Conservation (phyloP, 768 basidiomycete species). For the Cytidiella melzeri region DNA sequence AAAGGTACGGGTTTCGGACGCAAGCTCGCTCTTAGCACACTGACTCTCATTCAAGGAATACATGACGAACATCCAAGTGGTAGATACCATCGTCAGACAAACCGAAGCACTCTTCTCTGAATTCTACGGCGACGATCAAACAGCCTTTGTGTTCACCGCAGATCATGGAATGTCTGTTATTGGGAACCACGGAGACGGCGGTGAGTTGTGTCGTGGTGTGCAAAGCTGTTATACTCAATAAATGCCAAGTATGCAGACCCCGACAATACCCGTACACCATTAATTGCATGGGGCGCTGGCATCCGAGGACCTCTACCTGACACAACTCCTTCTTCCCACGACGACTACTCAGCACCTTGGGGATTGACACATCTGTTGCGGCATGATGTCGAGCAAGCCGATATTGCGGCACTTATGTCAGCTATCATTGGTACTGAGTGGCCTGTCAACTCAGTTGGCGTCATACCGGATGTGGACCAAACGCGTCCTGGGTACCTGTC, state of each 20-base stretch:
- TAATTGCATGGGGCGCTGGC: conserved; percentile 79
- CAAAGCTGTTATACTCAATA: too few relatives aligned
- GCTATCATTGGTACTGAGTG: conserved; percentile 64
- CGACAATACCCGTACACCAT: conserved; percentile 81
- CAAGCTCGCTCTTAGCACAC: neutral
- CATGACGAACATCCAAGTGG: conserved; percentile 76
- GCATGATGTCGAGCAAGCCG: conserved; percentile 79
- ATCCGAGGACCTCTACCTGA: conserved; percentile 64
- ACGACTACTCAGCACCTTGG: conserved; percentile 66
- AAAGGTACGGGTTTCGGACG: conserved; percentile 34
- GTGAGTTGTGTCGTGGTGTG: too few relatives aligned
- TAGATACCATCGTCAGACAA: conserved; percentile 65
- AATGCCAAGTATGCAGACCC: conserved; percentile 72
- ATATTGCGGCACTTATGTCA: conserved; percentile 75
- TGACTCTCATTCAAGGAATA: conserved; percentile 51
- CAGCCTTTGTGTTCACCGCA: conserved; percentile 75
- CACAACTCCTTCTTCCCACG: conserved; percentile 49
- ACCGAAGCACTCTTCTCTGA: conserved; percentile 55
- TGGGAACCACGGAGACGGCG: conserved; percentile 87
- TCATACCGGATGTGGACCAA: conserved; percentile 70
- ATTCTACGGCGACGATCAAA: conserved; percentile 66
- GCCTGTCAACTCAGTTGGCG: conserved; percentile 81
- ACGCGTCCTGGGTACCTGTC: conserved; percentile 52
- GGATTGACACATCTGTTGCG: conserved; percentile 49
- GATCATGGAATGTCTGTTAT: conserved; percentile 89